Percentiles rank a stretch among this genome's conserved stretches.
Conservation (phyloP, 106 monocot species). For the Dendrobium chrysotoxum region DNA sequence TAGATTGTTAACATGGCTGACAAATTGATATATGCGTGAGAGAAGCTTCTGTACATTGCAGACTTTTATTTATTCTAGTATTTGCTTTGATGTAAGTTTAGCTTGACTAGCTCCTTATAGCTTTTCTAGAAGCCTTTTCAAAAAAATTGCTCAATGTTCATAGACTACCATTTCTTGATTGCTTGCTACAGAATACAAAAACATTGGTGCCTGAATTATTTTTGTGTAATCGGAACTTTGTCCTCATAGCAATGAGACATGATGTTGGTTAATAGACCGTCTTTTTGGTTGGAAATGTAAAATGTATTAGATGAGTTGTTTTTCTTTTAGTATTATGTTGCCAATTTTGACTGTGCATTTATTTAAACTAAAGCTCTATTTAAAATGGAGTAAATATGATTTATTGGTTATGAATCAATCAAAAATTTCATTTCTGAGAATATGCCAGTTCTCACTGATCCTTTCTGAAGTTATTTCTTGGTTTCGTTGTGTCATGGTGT, state of each 20-base stretch:
- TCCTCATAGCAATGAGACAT: not conserved
- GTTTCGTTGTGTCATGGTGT: not conserved
- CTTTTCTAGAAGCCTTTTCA: not conserved
- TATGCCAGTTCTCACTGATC: not conserved
- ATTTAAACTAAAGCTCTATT: no score
- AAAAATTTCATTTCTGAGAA: not conserved
- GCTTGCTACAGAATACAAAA: not conserved
- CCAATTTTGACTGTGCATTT: no score
- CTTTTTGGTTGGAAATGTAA: not conserved
- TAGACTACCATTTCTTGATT: not conserved
- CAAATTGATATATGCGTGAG: not conserved
- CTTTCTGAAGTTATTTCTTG: not conserved
- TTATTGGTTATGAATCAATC: not conserved
- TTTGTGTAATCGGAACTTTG: not conserved
- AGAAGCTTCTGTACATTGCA: not conserved
- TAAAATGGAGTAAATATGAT: not conserved
- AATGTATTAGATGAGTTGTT: not conserved
- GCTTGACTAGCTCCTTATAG: not conserved
- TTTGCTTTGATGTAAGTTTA: not conserved
- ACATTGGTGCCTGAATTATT: not conserved
- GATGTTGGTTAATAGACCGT: not conserved
- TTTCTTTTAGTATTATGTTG: no score
- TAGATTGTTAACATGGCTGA: not conserved
- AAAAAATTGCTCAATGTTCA: not conserved
- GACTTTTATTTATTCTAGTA: not conserved